Evolutionary conservation across 768 basidiomycete species (phyloP), one percentile per base, ranked within the genome.

Genomic region (Lactifluus subvellereus): DNA sequence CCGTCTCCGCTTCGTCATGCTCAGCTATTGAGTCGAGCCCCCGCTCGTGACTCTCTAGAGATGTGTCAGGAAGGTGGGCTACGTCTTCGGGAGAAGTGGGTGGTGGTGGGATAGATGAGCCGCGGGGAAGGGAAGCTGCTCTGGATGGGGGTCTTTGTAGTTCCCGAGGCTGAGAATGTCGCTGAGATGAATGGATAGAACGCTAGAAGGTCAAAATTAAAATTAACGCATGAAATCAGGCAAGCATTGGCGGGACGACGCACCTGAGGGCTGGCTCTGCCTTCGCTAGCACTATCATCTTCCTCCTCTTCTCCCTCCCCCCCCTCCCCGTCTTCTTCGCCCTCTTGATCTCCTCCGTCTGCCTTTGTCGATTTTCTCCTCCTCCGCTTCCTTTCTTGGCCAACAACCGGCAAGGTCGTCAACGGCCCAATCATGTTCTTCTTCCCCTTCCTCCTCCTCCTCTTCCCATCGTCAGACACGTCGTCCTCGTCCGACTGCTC

Each of bases 401-500:
- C 78, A 22, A 87, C 79, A 53, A 85, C 80, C 9, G 89, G 89
- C 3, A 91, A 76, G n/a, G 80, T 81, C 16, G 83, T 85, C 67
- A 89, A 72, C 27, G 81, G 81, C 4, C 84, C 86, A 8, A 81
- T 82, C 8, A 76, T 72, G 22, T 77, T 71, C 57, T 82, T 82
- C 66, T 70, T 75, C 59, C 74, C 74, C 75, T 78, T 84, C 68
- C 74, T 78, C 72, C 79, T 79, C 68, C 77, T 78, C 61, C 78
- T 84, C 56, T 76, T 77, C 35, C 79, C 82, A 30, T 81, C 78
- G 54, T 83, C 82, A 1, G 77, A 77, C 54, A 75, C 75, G 54
- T 86, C 84, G 54, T 86, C 84, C 38, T 84, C 86, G 7, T 85
- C 84, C 8, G 82, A 80, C 45, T 76, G 78, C 45, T 90, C 89